These are phyloP conservation scores for Yarrowia phangngaensis DNA, from an alignment of 805 yeast genomes.

Conservation along the genomic window DNA sequence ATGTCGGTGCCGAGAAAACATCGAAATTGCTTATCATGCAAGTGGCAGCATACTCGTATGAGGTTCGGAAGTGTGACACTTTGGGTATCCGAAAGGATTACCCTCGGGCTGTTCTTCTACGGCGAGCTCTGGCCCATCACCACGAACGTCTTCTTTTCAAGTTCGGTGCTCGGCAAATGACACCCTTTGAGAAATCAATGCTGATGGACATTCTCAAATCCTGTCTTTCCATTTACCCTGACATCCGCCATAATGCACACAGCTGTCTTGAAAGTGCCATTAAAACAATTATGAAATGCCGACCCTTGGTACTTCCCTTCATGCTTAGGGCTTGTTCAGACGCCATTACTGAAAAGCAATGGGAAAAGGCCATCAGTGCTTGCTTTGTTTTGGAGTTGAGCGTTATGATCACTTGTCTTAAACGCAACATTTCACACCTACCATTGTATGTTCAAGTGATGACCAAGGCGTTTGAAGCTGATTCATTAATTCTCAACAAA, in stretches of 20 bases:
- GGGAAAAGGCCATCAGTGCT: constrained; percentile 60
- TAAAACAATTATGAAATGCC: constrained; percentile 65
- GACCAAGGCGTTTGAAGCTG: constrained; percentile 53
- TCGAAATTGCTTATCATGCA: constrained; percentile 55
- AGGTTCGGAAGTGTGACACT: constrained; percentile 58
- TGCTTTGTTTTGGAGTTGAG: constrained; percentile 55
- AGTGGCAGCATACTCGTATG: constrained; percentile 51
- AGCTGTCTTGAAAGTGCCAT: constrained; percentile 61
- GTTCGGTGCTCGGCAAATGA: constrained; percentile 67
- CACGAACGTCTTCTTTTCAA: constrained; percentile 67
- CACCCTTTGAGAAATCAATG: constrained; percentile 58
- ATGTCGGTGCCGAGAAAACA: constrained; percentile 69
- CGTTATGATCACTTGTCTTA: constrained; percentile 55
- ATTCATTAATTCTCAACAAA: constrained; percentile 52
- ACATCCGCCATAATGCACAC: constrained; percentile 68
- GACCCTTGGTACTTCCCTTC: constrained; percentile 50
- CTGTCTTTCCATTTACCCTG: constrained; percentile 65
- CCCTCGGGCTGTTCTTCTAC: constrained; percentile 75
- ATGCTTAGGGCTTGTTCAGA: constrained; percentile 49
- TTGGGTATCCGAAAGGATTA: constrained; percentile 62
- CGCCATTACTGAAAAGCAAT: constrained; percentile 50
- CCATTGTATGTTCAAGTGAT: constrained; percentile 48
- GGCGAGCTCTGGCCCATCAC: constrained; percentile 69
- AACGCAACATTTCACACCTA: constrained; percentile 54
- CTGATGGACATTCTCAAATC: constrained; percentile 61